Base-by-base conservation (phyloP, 441 rosid genomes). In the Pelargonium myrrhifolium region DNA sequence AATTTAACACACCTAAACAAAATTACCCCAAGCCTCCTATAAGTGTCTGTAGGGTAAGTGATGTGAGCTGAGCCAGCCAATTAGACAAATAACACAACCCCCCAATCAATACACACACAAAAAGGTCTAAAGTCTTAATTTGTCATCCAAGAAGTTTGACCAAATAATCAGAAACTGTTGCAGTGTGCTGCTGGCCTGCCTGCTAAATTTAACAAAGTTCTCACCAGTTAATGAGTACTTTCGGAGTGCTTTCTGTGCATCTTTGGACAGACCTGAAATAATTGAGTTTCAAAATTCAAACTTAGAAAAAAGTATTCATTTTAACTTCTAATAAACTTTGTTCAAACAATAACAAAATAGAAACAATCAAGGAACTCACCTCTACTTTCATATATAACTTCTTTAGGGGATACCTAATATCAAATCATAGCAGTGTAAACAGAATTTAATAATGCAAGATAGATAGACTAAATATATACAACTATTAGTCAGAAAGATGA, bases 391-490 rank as follows among this genome's bases (percentile, higher is more conserved):
- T 85, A 89, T 75, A 94, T 64, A 56, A 94, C 86, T 88, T 94
- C 99, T 79, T 84, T 92, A n/a, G 99, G 99, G 53, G 99, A 87
- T 70, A 94, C 92, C 97, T 94, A 60, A 70, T 76, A 74, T 35
- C 55, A 66, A 70, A 64, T 62, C 21, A 43, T 69, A 69, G 62
- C 24, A 56, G 18, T 21, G 62, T 56, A 70, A 65, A 75, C 55
- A 79, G 40, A 77, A 65, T 42, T 66, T 68, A 22, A 62, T 39
- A 65, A 17, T 39, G 26, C 72, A 65, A 65, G 60, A 61, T 22
- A 26, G 67, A 7, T 35, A 62, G 60, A 68, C 14, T 0, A 72
- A 22, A 53, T 6, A 67, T 3, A 49, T 4, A 14, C 49, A 71
- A 53, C 68, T 31, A 45, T 45, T 35, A 65, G 11, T 12, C 14